Conservation (phyloP, 805 yeast species). For the Hanseniaspora hatyaiensis region DNA sequence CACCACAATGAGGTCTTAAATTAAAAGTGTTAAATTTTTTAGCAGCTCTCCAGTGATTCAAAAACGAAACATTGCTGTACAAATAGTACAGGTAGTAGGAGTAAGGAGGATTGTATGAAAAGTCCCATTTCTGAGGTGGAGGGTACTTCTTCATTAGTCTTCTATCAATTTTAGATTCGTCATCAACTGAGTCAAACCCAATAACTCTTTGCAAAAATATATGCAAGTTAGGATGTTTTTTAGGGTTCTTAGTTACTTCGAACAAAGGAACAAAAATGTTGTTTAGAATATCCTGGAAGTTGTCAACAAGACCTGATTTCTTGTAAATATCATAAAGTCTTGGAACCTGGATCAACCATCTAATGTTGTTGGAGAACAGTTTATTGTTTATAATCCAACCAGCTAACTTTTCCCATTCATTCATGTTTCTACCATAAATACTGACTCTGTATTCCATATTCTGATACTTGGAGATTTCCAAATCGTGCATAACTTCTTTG, state of each 20-base stretch:
- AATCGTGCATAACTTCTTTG: conserved; percentile 82
- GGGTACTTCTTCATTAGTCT: conserved; percentile 75
- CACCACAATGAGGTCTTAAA: conserved; percentile 97
- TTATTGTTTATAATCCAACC: conserved; percentile 91
- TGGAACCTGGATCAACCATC: conserved; percentile 96
- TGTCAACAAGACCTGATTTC: conserved; percentile 53
- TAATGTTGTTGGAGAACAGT: conserved; percentile 79
- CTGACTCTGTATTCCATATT: conserved; percentile 95
- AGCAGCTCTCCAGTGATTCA: conserved; percentile 69
- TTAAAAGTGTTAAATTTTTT: conserved; percentile 80
- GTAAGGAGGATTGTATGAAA: conserved; percentile 84
- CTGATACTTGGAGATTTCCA: conserved; percentile 91
- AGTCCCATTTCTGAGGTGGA: conserved; percentile 71
- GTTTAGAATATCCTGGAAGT: conserved; percentile 62
- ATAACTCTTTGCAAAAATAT: conserved; percentile 84
- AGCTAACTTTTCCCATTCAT: conserved; percentile 94
- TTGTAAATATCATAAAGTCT: conserved; percentile 84
- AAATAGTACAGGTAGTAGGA: conserved; percentile 86
- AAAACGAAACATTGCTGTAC: conserved; percentile 72
- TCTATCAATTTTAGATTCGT: conserved; percentile 85
- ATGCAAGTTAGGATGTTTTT: conserved; percentile 79
- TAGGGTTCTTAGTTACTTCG: conserved; percentile 79
- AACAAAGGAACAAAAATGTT: conserved; percentile 81
- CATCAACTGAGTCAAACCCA: conserved; percentile 97
- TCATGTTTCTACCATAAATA: conserved; percentile 75